Base-by-base conservation (phyloP, 1,284 basidiomycete genomes). In the Leucoagaricus sp. region DNA sequence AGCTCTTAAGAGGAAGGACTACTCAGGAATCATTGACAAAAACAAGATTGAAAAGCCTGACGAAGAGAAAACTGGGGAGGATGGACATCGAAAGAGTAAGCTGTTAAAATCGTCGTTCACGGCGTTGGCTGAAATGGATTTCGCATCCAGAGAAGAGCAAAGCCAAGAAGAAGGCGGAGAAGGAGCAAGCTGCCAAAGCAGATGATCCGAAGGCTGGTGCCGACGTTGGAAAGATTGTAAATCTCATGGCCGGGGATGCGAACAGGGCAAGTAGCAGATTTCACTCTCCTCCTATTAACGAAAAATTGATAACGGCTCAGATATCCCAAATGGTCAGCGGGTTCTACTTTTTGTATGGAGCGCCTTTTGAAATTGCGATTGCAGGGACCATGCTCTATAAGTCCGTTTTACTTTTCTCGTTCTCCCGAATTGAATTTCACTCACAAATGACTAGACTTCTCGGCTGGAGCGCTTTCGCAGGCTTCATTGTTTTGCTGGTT, bases 391-490 rank as follows among this genome's bases (percentile, higher is more conserved):
- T 95, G 75, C 78, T 96, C 15, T 96, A 94, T 72, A 83, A 87
- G 87, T 90, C 64, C 51, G 85, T 75, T 26, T 44, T 42, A 10
- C 15, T 21, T 6, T 44, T 42, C 10, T n/a, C 17, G 6, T 17
- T 48, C 3, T 54, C 53, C 26, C 34, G 4, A 47, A 53, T 50
- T 3, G 38, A 57, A 51, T 26, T 61, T 51, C 50, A 21, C 49
- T 33, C 4, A 40, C 58, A 51, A 23, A 61, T 51, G 51, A 21
- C 49, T 33, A 92, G 90, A 63, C 75, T 96, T 8, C 84, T 96
- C 4, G 94, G 94, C 0, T 79, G 82, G 71, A 89, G 91, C 5
- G 92, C 93, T 0, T 93, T 97, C 61, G 86, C 89, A 1, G 95
- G 95, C 5, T 87, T 96, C 60, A 59, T 87, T n/a, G 80, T 92